Percentiles rank a stretch among this genome's conserved stretches.
These are phyloP conservation scores for Trichoderma polysporum DNA, from an alignment of 2,329 filamentous ascomycete species.

Conservation along the genomic window DNA sequence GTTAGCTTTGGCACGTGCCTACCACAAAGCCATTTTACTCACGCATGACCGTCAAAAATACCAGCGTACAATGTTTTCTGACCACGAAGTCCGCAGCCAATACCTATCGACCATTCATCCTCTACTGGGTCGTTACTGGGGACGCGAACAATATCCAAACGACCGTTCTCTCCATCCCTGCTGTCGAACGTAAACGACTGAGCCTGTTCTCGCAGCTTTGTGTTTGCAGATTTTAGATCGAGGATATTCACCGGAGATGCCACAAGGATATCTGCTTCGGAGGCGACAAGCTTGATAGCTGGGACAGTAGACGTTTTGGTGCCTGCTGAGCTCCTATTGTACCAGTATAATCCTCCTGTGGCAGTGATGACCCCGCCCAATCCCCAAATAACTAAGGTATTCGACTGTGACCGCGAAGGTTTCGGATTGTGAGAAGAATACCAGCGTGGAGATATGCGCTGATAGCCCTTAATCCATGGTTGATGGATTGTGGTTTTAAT, in stretches of 20 bases:
- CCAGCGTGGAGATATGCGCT: too few species aligned
- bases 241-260: constrained; percentile 31
- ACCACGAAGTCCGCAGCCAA: constrained; percentile 33
- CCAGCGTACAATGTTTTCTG: constrained; percentile 35
- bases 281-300: constrained; percentile 17
- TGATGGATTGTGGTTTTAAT: too few species aligned
- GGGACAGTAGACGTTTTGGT: not conserved
- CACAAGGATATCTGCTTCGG: constrained; percentile 27
- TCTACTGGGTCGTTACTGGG: constrained; percentile 39
- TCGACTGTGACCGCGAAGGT: not conserved
- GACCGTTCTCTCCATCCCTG: constrained; percentile 28
- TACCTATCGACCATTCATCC: constrained; percentile 37
- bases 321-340: not conserved
- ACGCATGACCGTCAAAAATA: constrained; percentile 53
- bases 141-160: constrained; percentile 37
- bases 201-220: constrained; percentile 33
- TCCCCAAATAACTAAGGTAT: not conserved
- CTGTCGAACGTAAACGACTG: constrained; percentile 33
- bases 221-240: constrained; percentile 32
- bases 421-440: too few species aligned
- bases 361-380: not conserved
- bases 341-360: not conserved
- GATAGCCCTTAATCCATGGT: too few species aligned
- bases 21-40: constrained; percentile 25
- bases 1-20: not conserved